These are phyloP conservation scores for Plasmodium fragile DNA, from an alignment of 169 alveolate genomes.

Conservation along the genomic window DNA sequence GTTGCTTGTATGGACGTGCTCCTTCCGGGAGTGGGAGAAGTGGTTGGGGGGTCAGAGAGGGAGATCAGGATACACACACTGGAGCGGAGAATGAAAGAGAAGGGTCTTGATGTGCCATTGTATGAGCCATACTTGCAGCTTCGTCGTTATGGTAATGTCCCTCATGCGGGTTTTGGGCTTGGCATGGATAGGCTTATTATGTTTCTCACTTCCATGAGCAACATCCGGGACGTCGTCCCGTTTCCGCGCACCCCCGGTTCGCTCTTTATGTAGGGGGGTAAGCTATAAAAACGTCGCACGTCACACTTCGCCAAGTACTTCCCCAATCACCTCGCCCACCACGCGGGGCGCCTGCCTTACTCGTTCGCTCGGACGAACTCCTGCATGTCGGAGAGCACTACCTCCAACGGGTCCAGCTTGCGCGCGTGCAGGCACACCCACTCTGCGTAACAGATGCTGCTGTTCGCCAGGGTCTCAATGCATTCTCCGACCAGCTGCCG, in stretches of 20 bases:
- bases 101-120: slow-evolving; percentile 80
- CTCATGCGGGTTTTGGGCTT: slow-evolving; percentile 99
- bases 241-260: slow-evolving; percentile 94
- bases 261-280: slow-evolving; percentile 42
- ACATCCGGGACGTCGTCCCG: slow-evolving; percentile 99
- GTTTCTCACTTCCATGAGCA: slow-evolving; percentile 97
- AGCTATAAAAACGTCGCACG: background rate
- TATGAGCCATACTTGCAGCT: slow-evolving; percentile 93
- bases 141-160: slow-evolving; percentile 96
- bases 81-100: slow-evolving; percentile 87
- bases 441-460: slow-evolving; percentile 63
- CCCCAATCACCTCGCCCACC: background rate
- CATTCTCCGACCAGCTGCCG: slow-evolving; percentile 67
- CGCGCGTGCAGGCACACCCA: slow-evolving; percentile 71
- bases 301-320: background rate
- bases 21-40: slow-evolving; percentile 97
- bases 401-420: slow-evolving; percentile 42
- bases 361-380: slow-evolving; percentile 24
- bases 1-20: slow-evolving; percentile 97
- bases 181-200: slow-evolving; percentile 97
- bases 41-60: slow-evolving; percentile 97
- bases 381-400: slow-evolving; percentile 13
- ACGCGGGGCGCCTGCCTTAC: background rate
- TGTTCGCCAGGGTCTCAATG: slow-evolving; percentile 36
- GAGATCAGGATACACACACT: slow-evolving; percentile 85